A percentile compares a stretch with the other conserved stretches of the same genome.
Evolutionary conservation across 2,329 filamentous ascomycete species (phyloP).

Genomic region (Chrysoporthe deuterocubensis): DNA sequence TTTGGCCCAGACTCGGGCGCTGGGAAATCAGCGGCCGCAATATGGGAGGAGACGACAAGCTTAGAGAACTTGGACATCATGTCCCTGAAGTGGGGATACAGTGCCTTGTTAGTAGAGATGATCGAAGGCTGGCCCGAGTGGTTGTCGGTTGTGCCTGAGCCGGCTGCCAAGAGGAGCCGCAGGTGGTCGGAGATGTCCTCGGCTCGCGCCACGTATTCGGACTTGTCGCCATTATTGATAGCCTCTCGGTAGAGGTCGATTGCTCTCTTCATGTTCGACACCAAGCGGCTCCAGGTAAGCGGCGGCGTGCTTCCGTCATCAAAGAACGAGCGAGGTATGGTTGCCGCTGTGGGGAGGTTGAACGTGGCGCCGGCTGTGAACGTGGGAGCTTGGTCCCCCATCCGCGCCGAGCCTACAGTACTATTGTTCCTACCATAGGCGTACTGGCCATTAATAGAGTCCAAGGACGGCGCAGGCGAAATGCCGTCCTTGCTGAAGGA

Average conservation of each 20-base stretch:
- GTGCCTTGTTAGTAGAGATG: slow-evolving; percentile 94
- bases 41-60: slow-evolving; percentile 94
- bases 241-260: slow-evolving; percentile 89
- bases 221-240: slow-evolving; percentile 80
- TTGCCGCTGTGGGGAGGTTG: slow-evolving; percentile 60
- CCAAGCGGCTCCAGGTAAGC: slow-evolving; percentile 85
- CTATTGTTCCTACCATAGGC: slow-evolving; percentile 53
- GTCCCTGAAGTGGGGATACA: slow-evolving; percentile 96
- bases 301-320: slow-evolving; percentile 82
- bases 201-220: slow-evolving; percentile 91
- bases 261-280: slow-evolving; percentile 90
- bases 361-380: slow-evolving; percentile 60
- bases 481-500: slow-evolving; percentile 70
- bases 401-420: slow-evolving; percentile 17
- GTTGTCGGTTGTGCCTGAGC: slow-evolving; percentile 96
- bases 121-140: slow-evolving; percentile 99
- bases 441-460: slow-evolving; percentile 78
- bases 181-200: slow-evolving; percentile 98
- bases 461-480: slow-evolving; percentile 88
- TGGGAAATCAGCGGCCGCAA: slow-evolving; percentile 94
- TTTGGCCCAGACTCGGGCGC: slow-evolving; percentile 93
- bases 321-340: slow-evolving; percentile 82
- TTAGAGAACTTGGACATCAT: slow-evolving; percentile 99
- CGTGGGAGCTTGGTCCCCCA: slow-evolving; percentile 51
- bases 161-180: slow-evolving; percentile 88